Base-by-base conservation (phyloP, 345 rosid species). In the Dipteronia dyeriana region DNA sequence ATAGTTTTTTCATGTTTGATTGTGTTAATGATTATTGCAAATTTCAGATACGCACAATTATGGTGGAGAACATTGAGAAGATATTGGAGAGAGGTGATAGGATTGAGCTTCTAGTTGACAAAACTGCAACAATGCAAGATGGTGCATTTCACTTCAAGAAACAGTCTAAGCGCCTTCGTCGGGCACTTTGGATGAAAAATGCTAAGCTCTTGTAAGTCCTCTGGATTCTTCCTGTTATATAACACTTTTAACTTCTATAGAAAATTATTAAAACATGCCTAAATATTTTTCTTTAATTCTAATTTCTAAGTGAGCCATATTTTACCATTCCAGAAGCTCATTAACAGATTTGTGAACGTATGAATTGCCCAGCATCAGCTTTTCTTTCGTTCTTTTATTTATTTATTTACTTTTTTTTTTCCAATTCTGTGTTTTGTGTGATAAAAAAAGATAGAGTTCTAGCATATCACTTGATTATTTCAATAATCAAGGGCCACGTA, bases 171-270 rank as follows among this genome's bases (percentile, higher is more conserved):
- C 92, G 92, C 78, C 97, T 94, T 1, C 93, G 83, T 16, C 88
- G 90, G 80, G 98, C 98, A 78, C 93, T 96, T 61, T 94, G 98
- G 99, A 96, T 91, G 98, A 94, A 92, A 86, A 96, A 96, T 81
- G 94, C 89, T 70, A 96, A 94, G 83, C 94, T 96, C 65, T 87
- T 94, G 98, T 94, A 87, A 90, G 97, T 59, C 53, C 66, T 76
- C 0, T 60, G 26, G 26, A 70, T 76, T 39, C 22, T 25, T 59
- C 6, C 25, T 13, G 22, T 79, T 61, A 57, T 75, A 68, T 76
- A 49, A 16, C 26, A 47, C 9, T 70, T 41, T 41, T 41, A 41
- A 41, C 8, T 41, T 41, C 10, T 41, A 41, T 41, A 8, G 45
- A 41, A 41, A 41, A 8, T 9, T 29, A 19, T 31, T 20, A 2